Evolutionary conservation across 2,329 filamentous ascomycete genomes (phyloP).

Genomic region (Furcasterigmium sp.): DNA sequence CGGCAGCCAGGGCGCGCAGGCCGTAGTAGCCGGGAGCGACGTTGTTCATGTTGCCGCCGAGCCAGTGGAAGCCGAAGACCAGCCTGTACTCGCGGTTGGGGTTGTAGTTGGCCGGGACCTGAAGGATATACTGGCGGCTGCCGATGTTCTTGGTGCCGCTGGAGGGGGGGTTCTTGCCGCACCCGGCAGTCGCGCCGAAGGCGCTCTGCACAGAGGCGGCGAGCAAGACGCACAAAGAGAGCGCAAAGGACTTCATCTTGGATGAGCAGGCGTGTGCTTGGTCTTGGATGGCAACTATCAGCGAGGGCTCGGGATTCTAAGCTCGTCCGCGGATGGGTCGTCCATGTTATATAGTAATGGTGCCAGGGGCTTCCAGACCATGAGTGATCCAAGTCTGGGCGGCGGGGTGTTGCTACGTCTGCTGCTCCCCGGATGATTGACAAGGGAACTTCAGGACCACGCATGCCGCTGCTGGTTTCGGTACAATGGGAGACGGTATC

Average conservation of each 20-base stretch:
- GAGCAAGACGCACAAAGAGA: background rate
- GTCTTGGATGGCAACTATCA: too few species aligned
- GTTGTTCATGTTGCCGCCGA: slow-evolving; percentile 29
- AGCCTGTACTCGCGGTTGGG: slow-evolving; percentile 15
- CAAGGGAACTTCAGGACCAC: too few species aligned
- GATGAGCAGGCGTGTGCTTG: too few species aligned
- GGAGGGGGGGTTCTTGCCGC: slow-evolving; percentile 23
- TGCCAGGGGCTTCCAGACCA: too few species aligned
- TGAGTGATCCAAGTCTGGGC: too few species aligned
- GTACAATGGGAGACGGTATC: too few species aligned
- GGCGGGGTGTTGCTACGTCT: too few species aligned
- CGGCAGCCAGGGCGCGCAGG: slow-evolving; percentile 25
- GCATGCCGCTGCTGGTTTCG: too few species aligned
- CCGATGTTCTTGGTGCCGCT: slow-evolving; percentile 25
- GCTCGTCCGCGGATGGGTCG: too few species aligned
- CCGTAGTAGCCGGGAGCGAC: slow-evolving; percentile 35
- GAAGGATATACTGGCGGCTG: slow-evolving; percentile 30
- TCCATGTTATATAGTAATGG: too few species aligned
- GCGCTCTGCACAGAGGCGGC: background rate
- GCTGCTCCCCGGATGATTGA: too few species aligned
- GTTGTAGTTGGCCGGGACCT: slow-evolving; percentile 24
- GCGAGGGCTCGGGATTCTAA: too few species aligned
- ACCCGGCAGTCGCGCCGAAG: slow-evolving; percentile 19
- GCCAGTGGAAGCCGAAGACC: slow-evolving; percentile 27
- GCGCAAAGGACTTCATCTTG: background rate